Evolutionary conservation across 495 filamentous ascomycete species (phyloP).

Genomic region (Trichoderma parareesei): DNA sequence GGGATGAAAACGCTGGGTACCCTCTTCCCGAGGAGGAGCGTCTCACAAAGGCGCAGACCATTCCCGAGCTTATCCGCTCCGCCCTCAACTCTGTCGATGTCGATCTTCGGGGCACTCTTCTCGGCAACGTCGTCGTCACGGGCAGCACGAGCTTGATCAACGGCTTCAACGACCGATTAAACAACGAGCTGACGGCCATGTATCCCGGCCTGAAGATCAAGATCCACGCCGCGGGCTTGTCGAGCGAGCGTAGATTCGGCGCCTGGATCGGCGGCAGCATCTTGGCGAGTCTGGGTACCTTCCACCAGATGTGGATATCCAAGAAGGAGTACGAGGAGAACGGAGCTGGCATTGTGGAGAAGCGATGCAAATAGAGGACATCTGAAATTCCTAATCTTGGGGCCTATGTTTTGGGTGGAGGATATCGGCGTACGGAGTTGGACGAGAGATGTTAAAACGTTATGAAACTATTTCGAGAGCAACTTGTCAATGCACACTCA

Average conservation of each 20-base stretch:
- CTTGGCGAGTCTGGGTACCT: conserved; percentile 90
- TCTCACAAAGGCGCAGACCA: conserved; percentile 60
- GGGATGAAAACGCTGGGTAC: conserved; percentile 66
- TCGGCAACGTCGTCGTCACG: conserved; percentile 88
- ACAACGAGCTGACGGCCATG: conserved; percentile 67
- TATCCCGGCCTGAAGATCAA: conserved; percentile 78
- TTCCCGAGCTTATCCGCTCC: conserved; percentile 72
- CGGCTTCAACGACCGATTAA: conserved; percentile 82
- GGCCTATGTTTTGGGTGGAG: background rate
- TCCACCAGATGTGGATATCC: conserved; percentile 98
- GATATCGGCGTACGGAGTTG: conserved; percentile 20
- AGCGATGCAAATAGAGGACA: conserved; percentile 58
- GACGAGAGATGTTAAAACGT: background rate
- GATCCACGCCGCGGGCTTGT: conserved; percentile 76
- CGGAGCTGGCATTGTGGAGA: conserved; percentile 63
- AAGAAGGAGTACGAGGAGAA: conserved; percentile 77
- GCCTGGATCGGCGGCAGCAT: conserved; percentile 97
- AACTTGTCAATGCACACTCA: background rate
- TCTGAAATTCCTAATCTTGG: background rate
- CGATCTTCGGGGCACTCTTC: conserved; percentile 72
- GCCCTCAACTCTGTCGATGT: conserved; percentile 73
- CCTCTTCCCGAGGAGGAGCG: conserved; percentile 21
- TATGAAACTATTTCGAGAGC: background rate
- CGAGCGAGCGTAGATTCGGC: conserved; percentile 78
- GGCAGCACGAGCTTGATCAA: conserved; percentile 77